Conservation (phyloP, 305 asterid genomes). For the Ruellia speciosa region DNA sequence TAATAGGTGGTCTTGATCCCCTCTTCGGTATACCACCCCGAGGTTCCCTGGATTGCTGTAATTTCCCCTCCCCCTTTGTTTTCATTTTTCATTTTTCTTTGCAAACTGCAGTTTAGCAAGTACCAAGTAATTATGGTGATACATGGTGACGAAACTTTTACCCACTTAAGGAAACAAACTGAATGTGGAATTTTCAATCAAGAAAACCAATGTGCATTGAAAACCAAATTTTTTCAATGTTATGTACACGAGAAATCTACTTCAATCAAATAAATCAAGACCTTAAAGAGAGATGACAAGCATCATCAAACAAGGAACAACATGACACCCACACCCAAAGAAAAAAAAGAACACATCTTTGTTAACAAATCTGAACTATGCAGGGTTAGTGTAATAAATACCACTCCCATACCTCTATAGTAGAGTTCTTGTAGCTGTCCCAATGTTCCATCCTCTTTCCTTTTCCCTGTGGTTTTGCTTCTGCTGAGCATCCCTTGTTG, state of each 20-base stretch:
- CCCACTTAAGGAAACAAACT: not conserved
- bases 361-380: conserved; percentile 3
- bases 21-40: no score
- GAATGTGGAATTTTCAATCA: not conserved
- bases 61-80: no score
- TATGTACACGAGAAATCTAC: not conserved
- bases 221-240: not conserved
- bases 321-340: not conserved
- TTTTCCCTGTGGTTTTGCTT: conserved; percentile 64
- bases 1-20: no score
- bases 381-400: conserved; percentile 10
- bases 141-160: no score
- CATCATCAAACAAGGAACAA: not conserved
- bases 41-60: no score
- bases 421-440: conserved; percentile 44
- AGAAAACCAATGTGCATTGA: not conserved
- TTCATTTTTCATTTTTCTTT: no score
- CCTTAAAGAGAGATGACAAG: not conserved
- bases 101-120: no score
- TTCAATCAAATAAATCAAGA: not conserved
- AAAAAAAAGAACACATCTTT: not conserved
- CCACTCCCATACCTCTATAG: conserved; percentile 22
- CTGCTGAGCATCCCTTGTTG: conserved; percentile 39
- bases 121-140: no score
- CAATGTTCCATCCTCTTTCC: conserved; percentile 86